Conservation (phyloP, 495 filamentous ascomycete genomes). For the Neohortaea acidophila region DNA sequence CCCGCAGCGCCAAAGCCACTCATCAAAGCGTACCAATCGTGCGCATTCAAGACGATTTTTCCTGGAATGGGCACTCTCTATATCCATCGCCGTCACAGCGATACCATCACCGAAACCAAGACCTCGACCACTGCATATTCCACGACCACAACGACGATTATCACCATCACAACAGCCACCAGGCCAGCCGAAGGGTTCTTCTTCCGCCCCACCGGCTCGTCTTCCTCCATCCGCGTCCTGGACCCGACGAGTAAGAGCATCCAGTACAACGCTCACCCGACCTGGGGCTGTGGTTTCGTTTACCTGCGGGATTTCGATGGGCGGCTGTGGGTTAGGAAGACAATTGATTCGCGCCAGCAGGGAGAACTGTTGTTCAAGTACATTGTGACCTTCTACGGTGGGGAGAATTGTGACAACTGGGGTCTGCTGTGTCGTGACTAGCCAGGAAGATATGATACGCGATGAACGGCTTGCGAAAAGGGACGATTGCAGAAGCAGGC, state of each 20-base stretch:
- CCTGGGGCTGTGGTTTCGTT: background rate
- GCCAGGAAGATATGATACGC: too few species aligned
- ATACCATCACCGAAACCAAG: too few species aligned
- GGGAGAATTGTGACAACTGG: too few species aligned
- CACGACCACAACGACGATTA: too few species aligned
- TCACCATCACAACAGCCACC: too few species aligned
- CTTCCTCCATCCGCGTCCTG: background rate
- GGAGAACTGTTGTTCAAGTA: background rate
- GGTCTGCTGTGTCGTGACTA: too few species aligned
- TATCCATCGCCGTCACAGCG: background rate
- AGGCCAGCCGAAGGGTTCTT: too few species aligned
- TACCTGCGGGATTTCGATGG: background rate
- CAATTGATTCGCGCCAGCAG: background rate
- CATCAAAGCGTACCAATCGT: background rate
- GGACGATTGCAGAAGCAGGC: too few species aligned
- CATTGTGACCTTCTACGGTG: background rate
- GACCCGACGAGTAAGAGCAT: background rate
- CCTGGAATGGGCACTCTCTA: background rate
- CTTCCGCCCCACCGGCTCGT: too few species aligned
- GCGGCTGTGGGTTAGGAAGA: background rate
- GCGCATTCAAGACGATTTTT: background rate
- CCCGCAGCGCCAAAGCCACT: too few species aligned
- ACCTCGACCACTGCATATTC: too few species aligned
- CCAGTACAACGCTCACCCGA: background rate
- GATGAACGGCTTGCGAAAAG: too few species aligned